A percentile compares a stretch with the other conserved stretches of the same genome.
Conservation (phyloP, 1,139 yeast species). For the Arxiozyma heterogenica region DNA sequence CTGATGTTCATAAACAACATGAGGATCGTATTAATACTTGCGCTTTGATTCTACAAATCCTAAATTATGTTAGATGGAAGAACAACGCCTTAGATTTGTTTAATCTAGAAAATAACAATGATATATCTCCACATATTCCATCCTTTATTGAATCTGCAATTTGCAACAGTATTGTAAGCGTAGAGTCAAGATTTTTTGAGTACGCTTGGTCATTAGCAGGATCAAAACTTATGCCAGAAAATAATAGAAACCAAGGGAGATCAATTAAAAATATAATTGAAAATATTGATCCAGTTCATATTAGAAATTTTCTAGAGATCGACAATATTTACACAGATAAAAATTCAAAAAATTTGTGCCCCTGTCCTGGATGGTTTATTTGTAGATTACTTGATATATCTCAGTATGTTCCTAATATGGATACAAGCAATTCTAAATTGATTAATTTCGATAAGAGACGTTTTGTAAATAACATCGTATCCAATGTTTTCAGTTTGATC, state of each 20-base stretch:
- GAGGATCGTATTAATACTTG: conserved; percentile 63
- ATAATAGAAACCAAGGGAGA: conserved; percentile 3
- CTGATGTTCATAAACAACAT: conserved; percentile 46
- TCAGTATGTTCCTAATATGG: conserved; percentile 59
- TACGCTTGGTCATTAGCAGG: conserved; percentile 24
- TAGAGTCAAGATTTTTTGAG: conserved; percentile 62
- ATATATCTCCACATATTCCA: conserved; percentile 54
- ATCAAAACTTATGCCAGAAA: conserved; percentile 7
- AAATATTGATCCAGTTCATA: conserved; percentile 17
- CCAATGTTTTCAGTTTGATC: conserved; percentile 41
- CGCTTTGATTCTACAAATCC: conserved; percentile 57
- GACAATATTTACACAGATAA: conserved; percentile 40
- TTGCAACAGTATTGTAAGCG: conserved; percentile 64
- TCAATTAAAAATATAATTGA: conserved; percentile 17
- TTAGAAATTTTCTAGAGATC: conserved; percentile 22
- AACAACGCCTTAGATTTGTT: conserved; percentile 59
- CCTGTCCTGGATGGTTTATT: conserved; percentile 78
- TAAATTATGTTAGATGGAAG: conserved; percentile 58
- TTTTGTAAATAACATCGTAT: conserved; percentile 48
- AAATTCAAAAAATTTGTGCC: conserved; percentile 45
- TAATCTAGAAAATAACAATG: conserved; percentile 23
- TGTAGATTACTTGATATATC: conserved; percentile 56
- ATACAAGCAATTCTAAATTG: conserved; percentile 46
- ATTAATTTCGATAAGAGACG: conserved; percentile 64
- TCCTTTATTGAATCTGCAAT: conserved; percentile 81